Base-by-base conservation (phyloP, 179 eudicot genomes). In the Camellia oleifera region DNA sequence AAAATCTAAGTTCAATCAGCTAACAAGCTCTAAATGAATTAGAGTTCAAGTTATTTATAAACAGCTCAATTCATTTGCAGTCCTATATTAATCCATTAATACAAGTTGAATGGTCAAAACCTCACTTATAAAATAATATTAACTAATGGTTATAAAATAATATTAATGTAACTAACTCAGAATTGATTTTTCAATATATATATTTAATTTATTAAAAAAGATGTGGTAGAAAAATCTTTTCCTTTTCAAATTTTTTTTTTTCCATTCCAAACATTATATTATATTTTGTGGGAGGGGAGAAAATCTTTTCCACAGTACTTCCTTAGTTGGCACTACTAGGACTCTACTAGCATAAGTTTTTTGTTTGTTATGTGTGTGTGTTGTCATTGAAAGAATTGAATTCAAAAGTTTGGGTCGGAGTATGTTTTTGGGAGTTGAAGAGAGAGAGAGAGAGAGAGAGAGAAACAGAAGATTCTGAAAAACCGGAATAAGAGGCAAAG, bases 401-500 rank as follows among this genome's bases (percentile, higher is more conserved):
- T 61, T 61, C 65, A 61, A 61, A 61, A 5, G 20, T 4, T 61
- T 57, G 76, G 62, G 18, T 54, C 54, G 11, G 44, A 13, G 17
- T 53, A 23, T 52, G 3, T 64, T 32, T 69, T 81, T 42, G 75
- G 76, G 76, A 61, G 56, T 50, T 23, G 13, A 2, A 75, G 60
- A 79, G 73, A 82, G 78, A 32, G 45, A 50, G 72, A 72, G 64
- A 20, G 79, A 77, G 80, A 77, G 63, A 81, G 45, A 50, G 72
- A 72, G 64, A 69, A 78, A 44, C 76, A 72, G 67, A 66, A 65
- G 71, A 79, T 80, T 76, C 62, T 76, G 71, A 76, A 64, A 69
- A 66, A 65, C 65, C 82, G 81, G 83, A 83, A 83, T 71, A 77
- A 71, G 80, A 83, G 83, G 83, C 76, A 62, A 40, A 77, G 74